phyloP scores from a whole-genome alignment of 371 early-diverging fungal genomes.

The Circinella umbellata region DNA sequence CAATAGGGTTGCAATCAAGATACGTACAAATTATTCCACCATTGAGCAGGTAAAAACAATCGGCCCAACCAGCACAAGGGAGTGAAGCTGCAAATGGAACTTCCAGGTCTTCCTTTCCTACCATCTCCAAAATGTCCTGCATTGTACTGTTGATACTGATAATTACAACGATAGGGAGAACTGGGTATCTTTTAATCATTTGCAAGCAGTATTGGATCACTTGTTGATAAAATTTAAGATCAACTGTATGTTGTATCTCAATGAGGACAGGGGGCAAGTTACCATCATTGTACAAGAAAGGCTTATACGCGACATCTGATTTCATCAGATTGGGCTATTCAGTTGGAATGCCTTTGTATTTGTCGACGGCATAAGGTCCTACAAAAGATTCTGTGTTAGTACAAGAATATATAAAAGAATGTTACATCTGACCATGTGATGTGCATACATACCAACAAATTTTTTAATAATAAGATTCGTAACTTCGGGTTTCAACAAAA shows the following conservation, averaged over 20 bases:
- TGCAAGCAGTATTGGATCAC: background rate
- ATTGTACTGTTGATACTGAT: too few species aligned
- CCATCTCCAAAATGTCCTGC: background rate
- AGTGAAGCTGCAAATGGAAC: background rate
- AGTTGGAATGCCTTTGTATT: background rate
- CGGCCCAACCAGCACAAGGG: too few species aligned
- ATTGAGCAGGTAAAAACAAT: background rate
- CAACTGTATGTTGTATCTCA: background rate
- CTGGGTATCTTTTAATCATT: background rate
- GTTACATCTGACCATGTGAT: too few species aligned
- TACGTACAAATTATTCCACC: background rate
- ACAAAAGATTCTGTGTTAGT: background rate
- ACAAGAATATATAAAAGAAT: background rate
- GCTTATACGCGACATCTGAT: background rate
- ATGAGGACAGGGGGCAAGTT: background rate
- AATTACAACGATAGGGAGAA: background rate
- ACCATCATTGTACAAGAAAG: background rate
- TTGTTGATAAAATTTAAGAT: background rate
- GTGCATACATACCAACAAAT: too few species aligned
- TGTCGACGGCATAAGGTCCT: background rate
- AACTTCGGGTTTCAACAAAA: too few species aligned
- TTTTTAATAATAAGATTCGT: too few species aligned
- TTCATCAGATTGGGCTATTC: background rate
- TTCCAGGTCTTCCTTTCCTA: background rate
- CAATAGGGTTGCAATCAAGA: background rate